Conservation (phyloP, 192 early-diverging fungal genomes). For the Rhizophagus prolifer region DNA sequence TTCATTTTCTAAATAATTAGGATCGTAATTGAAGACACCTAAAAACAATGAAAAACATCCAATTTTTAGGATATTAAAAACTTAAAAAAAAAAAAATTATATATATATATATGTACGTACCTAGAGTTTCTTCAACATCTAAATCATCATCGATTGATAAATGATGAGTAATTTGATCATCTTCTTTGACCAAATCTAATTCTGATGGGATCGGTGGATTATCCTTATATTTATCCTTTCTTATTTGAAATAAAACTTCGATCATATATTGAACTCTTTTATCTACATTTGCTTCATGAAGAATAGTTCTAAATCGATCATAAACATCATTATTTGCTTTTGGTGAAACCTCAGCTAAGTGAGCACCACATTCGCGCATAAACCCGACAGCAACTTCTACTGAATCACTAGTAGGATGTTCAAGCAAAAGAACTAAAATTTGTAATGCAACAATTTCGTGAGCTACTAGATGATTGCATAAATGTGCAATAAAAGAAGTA, state of each 20-base stretch:
- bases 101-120: slow-evolving; percentile 38
- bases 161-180: slow-evolving; percentile 93
- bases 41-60: background rate
- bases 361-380: slow-evolving; percentile 85
- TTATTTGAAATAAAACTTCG: slow-evolving; percentile 92
- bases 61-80: background rate
- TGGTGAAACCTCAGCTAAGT: slow-evolving; percentile 75
- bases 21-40: slow-evolving; percentile 78
- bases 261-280: slow-evolving; percentile 98
- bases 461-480: slow-evolving; percentile 87
- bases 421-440: slow-evolving; percentile 76
- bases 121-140: slow-evolving; percentile 75
- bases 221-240: slow-evolving; percentile 92
- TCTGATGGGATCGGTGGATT: slow-evolving; percentile 73
- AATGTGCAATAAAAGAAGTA: slow-evolving; percentile 86
- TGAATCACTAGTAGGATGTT: slow-evolving; percentile 90
- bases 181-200: slow-evolving; percentile 89
- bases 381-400: slow-evolving; percentile 95
- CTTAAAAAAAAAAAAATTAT: background rate
- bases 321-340: slow-evolving; percentile 81
- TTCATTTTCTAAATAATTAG: slow-evolving; percentile 80
- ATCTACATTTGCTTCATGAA: slow-evolving; percentile 93
- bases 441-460: slow-evolving; percentile 90
- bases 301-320: slow-evolving; percentile 86
- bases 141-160: slow-evolving; percentile 82